Base-by-base conservation (phyloP, 1,284 basidiomycete species). In the Cryptococcus depauperatus region DNA sequence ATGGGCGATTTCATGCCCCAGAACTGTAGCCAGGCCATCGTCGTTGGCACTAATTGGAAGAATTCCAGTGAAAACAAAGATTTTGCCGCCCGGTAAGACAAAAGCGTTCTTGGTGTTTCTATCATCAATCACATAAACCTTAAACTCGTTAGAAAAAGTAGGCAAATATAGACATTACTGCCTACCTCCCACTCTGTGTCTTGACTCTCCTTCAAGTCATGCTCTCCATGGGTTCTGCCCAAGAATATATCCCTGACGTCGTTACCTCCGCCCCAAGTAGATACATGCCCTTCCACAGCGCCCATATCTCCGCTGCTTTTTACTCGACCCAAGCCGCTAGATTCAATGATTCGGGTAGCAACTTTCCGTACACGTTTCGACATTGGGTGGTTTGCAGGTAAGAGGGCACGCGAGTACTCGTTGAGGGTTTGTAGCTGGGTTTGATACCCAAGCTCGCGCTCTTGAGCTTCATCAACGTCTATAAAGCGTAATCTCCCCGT, bases 1-100 rank as follows among this genome's bases (percentile, higher is more conserved):
- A 61, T 93, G 91, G 3, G 85, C 87, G 34, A 93, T 84, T 70
- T 92, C 89, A 67, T 96, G 91, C 1, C 86, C 81, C 2, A 96
- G 71, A 1, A 96, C 83, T 6, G 84, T 84, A 1, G 92, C 88
- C 0, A 97, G 71, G 0, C 89, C 90, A 51, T 84, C 77, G 53
- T 90, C 84, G 51, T 89, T 82, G 50, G 73, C 74, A 39, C 81
- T 83, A 5, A 92, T 73, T 0, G 86, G 88, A 7, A 96, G 68
- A 41, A 96, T 88, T 0, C 91, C 91, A 0, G 85, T 89, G 57
- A 88, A 95, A 2, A 96, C 85, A 41, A 92, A 79, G 52, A 95
- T 84, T 54, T 80, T 80, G 16, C 76, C 77, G 4, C 82, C 84
- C 30, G 84, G 85, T 2, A 77, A 70, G 3, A 85, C 87, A 64